These are phyloP conservation scores for Podospora anserina DNA, from an alignment of 495 filamentous ascomycete species.

Conservation along the genomic window DNA sequence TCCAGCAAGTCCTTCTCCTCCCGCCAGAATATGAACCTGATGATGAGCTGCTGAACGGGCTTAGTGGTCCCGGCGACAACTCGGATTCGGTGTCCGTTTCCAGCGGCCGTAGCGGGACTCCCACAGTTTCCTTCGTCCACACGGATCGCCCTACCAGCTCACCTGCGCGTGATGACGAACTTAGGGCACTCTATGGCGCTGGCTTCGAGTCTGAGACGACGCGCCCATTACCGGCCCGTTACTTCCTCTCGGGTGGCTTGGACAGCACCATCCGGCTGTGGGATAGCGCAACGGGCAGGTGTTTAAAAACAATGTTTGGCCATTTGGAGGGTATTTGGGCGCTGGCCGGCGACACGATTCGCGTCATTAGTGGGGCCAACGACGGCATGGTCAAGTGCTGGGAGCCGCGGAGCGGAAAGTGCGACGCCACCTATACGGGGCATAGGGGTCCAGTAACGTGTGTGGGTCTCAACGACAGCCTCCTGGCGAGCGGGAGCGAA, in stretches of 20 bases:
- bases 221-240: conserved; percentile 72
- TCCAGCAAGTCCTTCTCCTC: conserved; percentile 82
- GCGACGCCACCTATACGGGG: conserved; percentile 85
- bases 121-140: conserved; percentile 26
- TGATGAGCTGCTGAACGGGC: conserved; percentile 47
- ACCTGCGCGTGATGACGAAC: conserved; percentile 35
- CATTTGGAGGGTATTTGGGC: conserved; percentile 97
- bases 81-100: conserved; percentile 50
- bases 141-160: conserved; percentile 20
- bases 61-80: conserved; percentile 51
- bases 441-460: conserved; percentile 69
- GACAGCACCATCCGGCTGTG: conserved; percentile 91
- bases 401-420: conserved; percentile 87
- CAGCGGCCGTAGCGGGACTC: conserved; percentile 39
- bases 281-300: conserved; percentile 79
- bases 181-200: conserved; percentile 53
- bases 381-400: conserved; percentile 96
- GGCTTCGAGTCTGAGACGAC: conserved; percentile 53
- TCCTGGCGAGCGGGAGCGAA: conserved; percentile 86
- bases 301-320: conserved; percentile 89
- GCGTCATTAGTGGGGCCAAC: conserved; percentile 83
- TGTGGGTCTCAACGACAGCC: conserved; percentile 81
- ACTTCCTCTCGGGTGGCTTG: conserved; percentile 87
- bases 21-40: conserved; percentile 88
- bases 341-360: conserved; percentile 83